Percentiles rank a stretch among this genome's conserved stretches.
These are phyloP conservation scores for Avena atlantica DNA, from an alignment of 176 grass and related monocot genomes.

Conservation along the genomic window DNA sequence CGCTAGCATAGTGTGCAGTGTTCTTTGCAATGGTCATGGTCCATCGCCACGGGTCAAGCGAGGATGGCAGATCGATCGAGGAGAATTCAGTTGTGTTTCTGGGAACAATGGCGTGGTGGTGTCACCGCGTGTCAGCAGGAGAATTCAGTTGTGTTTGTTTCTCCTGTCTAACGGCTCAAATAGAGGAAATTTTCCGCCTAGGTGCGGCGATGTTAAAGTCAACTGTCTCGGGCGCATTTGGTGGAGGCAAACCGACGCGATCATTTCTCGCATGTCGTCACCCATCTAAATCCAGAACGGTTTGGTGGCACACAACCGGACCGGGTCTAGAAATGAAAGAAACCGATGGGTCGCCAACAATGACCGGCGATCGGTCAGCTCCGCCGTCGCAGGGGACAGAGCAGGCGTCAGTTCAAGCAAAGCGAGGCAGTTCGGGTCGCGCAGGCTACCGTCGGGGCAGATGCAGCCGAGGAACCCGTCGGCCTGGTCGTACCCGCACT, in stretches of 20 bases:
- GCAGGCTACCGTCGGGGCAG: conserved; percentile 50
- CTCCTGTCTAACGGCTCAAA: conserved; percentile 12
- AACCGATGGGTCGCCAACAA: background rate
- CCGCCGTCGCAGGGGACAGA: background rate
- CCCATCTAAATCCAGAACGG: background rate
- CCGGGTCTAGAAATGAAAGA: conserved; percentile 28
- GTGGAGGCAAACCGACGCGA: background rate
- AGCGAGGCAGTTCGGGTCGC: background rate
- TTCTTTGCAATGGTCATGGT: too few relatives aligned
- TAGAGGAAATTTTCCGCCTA: background rate
- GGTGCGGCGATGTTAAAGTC: conserved; percentile 10
- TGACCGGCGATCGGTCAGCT: background rate
- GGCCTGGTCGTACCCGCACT: conserved; percentile 47
- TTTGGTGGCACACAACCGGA: background rate
- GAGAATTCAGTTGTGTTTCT: background rate
- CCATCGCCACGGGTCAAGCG: too few relatives aligned
- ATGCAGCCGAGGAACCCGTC: conserved; percentile 47
- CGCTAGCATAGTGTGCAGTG: too few relatives aligned
- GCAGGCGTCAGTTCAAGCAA: too few relatives aligned
- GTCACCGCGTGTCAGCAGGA: background rate
- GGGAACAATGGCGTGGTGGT: background rate
- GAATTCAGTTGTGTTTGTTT: background rate
- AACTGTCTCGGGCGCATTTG: conserved; percentile 23
- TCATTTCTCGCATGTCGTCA: background rate
- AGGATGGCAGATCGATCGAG: background rate